Percentiles rank a stretch among this genome's conserved stretches.
phyloP scores from a whole-genome alignment of 2,329 filamentous ascomycete species.

The Emydomyces testavorans region DNA sequence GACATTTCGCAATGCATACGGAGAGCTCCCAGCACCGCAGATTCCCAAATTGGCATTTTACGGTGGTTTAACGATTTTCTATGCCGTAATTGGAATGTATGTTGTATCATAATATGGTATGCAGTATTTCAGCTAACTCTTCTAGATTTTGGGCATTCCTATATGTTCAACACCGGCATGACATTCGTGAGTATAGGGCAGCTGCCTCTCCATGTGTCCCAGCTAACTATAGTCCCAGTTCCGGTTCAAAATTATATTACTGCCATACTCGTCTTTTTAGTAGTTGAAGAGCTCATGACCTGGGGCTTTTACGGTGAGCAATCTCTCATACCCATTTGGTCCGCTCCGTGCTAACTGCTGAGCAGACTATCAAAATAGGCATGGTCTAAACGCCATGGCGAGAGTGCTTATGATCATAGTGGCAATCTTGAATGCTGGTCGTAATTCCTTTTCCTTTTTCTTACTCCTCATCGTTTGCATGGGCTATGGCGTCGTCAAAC shows the following conservation, averaged over 20 bases:
- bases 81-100: conserved; percentile 68
- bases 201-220: not conserved
- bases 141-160: conserved; percentile 78
- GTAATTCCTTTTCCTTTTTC: conserved; percentile 98
- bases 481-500: conserved; percentile 97
- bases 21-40: conserved; percentile 86
- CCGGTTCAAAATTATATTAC: conserved; percentile 99
- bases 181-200: conserved; percentile 55
- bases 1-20: conserved; percentile 91
- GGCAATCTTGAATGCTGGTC: conserved; percentile 81
- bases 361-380: conserved; percentile 77
- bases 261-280: conserved; percentile 84
- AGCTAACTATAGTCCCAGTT: conserved; percentile 43
- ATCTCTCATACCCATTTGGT: not conserved
- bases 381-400: conserved; percentile 70
- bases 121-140: not conserved
- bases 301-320: conserved; percentile 88
- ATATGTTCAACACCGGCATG: conserved; percentile 85
- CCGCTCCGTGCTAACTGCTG: conserved; percentile 26
- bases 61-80: conserved; percentile 83
- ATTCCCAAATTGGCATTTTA: conserved; percentile 97
- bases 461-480: conserved; percentile 95
- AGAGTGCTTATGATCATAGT: conserved; percentile 83
- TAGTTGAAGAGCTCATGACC: conserved; percentile 93
- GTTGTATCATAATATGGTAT: conserved; percentile 22